A percentile compares a stretch with the other conserved stretches of the same genome.
Evolutionary conservation across 441 rosid genomes (phyloP).

Genomic region (Adansonia grandidieri): DNA sequence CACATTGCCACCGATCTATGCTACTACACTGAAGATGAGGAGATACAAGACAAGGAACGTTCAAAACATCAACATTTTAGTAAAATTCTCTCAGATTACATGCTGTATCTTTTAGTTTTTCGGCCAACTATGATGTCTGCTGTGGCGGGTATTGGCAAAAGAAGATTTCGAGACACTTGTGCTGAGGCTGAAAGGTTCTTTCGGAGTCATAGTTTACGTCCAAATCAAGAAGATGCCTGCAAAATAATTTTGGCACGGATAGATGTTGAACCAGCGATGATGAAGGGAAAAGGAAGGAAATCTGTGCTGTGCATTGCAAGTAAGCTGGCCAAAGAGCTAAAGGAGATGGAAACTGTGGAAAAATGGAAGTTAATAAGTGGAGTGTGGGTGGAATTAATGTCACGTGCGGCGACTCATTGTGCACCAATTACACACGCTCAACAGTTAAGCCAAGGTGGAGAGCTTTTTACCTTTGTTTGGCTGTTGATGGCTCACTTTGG

Average conservation of each 20-base stretch:
- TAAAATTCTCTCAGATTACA: conserved; percentile 35
- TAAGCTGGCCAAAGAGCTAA: conserved; percentile 21
- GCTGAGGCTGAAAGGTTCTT: conserved; percentile 29
- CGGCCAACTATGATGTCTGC: conserved; percentile 31
- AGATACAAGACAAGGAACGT: background rate
- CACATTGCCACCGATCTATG: conserved; percentile 41
- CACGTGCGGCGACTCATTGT: conserved; percentile 32
- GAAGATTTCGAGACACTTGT: conserved; percentile 36
- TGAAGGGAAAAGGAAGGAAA: conserved; percentile 29
- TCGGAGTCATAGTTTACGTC: background rate
- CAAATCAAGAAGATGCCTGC: conserved; percentile 11
- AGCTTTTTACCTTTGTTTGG: conserved; percentile 35
- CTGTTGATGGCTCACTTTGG: conserved; percentile 55
- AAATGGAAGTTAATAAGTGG: conserved; percentile 29
- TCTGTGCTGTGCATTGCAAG: conserved; percentile 31
- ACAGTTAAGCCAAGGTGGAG: conserved; percentile 38
- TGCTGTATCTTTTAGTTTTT: conserved; percentile 35
- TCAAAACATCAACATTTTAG: conserved; percentile 17
- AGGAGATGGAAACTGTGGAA: background rate
- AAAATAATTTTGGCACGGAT: background rate
- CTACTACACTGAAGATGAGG: background rate
- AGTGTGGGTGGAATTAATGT: conserved; percentile 42
- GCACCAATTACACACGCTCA: conserved; percentile 23
- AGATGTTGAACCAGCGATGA: conserved; percentile 27
- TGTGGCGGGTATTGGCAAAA: conserved; percentile 31